Conservation (phyloP, 805 yeast species). For the Limtongia smithiae region DNA sequence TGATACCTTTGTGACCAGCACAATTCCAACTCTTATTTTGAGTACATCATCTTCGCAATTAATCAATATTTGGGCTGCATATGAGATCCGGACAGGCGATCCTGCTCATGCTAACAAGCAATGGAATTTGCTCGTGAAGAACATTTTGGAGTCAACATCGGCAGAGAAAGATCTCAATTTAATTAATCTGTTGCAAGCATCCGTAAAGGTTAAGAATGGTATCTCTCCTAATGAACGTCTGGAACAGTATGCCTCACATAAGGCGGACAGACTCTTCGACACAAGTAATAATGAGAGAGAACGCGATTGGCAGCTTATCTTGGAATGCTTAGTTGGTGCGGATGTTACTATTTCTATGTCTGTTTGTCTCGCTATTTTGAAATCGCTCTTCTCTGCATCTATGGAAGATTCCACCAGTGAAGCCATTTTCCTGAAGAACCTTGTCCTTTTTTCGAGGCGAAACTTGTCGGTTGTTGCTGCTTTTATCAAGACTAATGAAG, state of each 20-base stretch:
- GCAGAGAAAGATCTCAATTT: constrained; percentile 8
- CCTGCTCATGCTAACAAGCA: neutral
- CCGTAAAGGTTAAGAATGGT: neutral
- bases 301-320: constrained; percentile 17
- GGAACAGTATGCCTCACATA: constrained; percentile 7
- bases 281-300: neutral
- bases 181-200: constrained; percentile 4
- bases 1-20: constrained; percentile 10
- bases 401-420: constrained; percentile 34
- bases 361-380: constrained; percentile 6
- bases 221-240: constrained; percentile 2
- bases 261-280: constrained; percentile 8
- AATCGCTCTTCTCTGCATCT: constrained; percentile 1
- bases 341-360: constrained; percentile 6
- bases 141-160: constrained; percentile 8
- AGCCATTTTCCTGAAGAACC: constrained; percentile 34
- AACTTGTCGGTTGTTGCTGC: constrained; percentile 32
- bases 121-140: neutral
- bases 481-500: constrained; percentile 36
- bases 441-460: constrained; percentile 7
- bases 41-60: constrained; percentile 8
- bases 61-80: constrained; percentile 14
- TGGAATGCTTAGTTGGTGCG: constrained; percentile 5
- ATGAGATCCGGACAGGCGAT: constrained; percentile 1
- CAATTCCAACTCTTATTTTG: constrained; percentile 7